Base-by-base conservation (phyloP, 2,329 filamentous ascomycete species). In the Drechslera avenae region DNA sequence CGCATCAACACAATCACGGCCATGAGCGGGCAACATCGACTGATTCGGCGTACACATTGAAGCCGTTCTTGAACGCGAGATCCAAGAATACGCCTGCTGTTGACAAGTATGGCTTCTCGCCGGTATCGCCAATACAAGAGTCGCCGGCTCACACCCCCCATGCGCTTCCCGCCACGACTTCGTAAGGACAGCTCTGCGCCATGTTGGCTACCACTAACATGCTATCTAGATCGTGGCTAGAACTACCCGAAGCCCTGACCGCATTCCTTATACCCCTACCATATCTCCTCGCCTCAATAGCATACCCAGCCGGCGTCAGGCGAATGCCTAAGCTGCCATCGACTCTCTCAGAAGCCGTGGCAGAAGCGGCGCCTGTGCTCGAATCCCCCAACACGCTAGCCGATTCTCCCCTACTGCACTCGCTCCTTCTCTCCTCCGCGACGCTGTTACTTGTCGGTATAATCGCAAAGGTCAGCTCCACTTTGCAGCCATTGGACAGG, bases 181-280 rank as follows among this genome's bases (percentile, higher is more conserved):
- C 62, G 67, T 70, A 62, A 46, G 67, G 13, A 44, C 31, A 21
- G 14, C n/a, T 13, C 13, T 16, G n/a, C 17, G 14, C 7, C 19
- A 14, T 18, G 14, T n/a, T 13, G 16, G 7, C 21, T 1, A 14
- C 8, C 9, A 44, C 45, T 58, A 39, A 61, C 36, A 39, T 7
- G 19, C 6, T 1, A n/a, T 10, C 39, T 39, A 75, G 72, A 39
- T 69, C 69, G 44, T 69, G 64, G 60, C 49, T 70, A 3, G 56
- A 65, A 45, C 75, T 79, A 13, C 70, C 75, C 19, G 80, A 83
- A 62, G 67, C 78, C 4, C 54, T 82, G 48, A 79, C 79, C 4
- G 80, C 79, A 18, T 58, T 81, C 46, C 68, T 84, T 23, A 69
- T 81, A 19, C 78, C 78, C 6, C 68, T 81, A 19, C 79, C 79